Base-by-base conservation (phyloP, 2,329 filamentous ascomycete genomes). In the Teratosphaeria zuluensis region DNA sequence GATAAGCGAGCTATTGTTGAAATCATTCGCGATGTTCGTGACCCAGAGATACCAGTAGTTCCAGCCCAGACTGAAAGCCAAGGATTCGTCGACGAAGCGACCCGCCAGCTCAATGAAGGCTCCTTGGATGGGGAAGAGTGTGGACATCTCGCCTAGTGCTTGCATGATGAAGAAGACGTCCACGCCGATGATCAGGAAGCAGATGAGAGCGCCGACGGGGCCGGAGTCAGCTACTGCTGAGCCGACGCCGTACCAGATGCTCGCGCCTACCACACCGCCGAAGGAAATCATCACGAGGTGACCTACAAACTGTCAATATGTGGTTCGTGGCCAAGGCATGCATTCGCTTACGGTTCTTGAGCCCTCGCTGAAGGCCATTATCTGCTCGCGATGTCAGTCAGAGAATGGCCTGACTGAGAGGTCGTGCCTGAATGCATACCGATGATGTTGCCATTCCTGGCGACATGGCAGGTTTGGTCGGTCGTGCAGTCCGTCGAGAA, bases 81-180 rank as follows among this genome's bases (percentile, higher is more conserved):
- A 54, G 51, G 53, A 58, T 33, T 62, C 58, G 38, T 62, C 59
- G 24, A 62, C 59, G 53, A 61, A 61, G 6, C 58, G 54, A 6
- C 59, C 61, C n/a, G 56, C 59, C 16, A 62, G 53, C 31, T 62
- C 61, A 11, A 62, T 54, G 28, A 62, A 62, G 16, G 61, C 59
- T 16, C 61, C 59, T 42, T 60, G 59, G 2, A 62, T 55, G 1
- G 61, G 61, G 28, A 61, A 59, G 8, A 62, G 48, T 9, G 56
- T 62, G 5, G 56, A 55, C 58, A 59, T 62, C 46, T 61, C 61
- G 16, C 61, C 61, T 5, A 61, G 52, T 52, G 54, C 58, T 54
- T 62, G 61, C 61, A 61, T 62, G 21, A 62, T 56, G 56, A 60
- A 61, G 58, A 61, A 61, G 30, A 62, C 61, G 46, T 62, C 56